These are phyloP conservation scores for Austroboletus niveus DNA, from an alignment of 1,284 basidiomycete species.

Conservation along the genomic window DNA sequence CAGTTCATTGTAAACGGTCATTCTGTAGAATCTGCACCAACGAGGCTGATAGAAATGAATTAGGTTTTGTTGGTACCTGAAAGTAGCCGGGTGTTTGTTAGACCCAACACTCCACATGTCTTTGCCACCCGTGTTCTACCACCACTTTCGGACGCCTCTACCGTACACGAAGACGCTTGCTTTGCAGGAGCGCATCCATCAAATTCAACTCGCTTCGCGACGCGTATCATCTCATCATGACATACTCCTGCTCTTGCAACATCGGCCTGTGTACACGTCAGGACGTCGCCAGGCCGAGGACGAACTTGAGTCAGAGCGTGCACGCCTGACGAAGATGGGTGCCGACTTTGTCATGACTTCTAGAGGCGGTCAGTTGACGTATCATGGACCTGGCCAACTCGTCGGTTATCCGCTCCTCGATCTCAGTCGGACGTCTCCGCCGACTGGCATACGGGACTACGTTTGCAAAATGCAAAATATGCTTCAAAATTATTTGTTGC, in stretches of 20 bases:
- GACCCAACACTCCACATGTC: slow-evolving; percentile 32
- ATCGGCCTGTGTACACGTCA: slow-evolving; percentile 92
- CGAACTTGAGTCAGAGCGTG: slow-evolving; percentile 63
- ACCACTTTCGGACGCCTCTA: slow-evolving; percentile 70
- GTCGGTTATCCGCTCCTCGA: slow-evolving; percentile 95
- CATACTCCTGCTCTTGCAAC: slow-evolving; percentile 73
- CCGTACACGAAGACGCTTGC: slow-evolving; percentile 70
- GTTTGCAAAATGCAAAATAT: slow-evolving; percentile 60
- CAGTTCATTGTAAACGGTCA: too few relatives aligned
- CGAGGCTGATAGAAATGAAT: too few relatives aligned
- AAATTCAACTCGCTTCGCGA: slow-evolving; percentile 56
- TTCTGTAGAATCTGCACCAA: too few relatives aligned
- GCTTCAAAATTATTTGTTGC: slow-evolving; percentile 56
- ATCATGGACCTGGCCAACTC: slow-evolving; percentile 96
- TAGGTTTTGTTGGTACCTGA: neutral
- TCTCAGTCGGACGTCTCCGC: slow-evolving; percentile 55
- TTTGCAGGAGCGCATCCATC: slow-evolving; percentile 70
- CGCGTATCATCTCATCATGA: slow-evolving; percentile 53
- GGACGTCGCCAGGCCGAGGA: slow-evolving; percentile 79
- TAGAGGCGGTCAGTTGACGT: slow-evolving; percentile 93
- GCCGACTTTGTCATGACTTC: slow-evolving; percentile 86
- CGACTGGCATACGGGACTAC: slow-evolving; percentile 68
- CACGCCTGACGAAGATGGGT: slow-evolving; percentile 69
- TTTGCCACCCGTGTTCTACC: slow-evolving; percentile 70
- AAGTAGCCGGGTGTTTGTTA: neutral